phyloP scores from a whole-genome alignment of 2,329 filamentous ascomycete genomes.

The Immersiporthe knoxdaviesiana region DNA sequence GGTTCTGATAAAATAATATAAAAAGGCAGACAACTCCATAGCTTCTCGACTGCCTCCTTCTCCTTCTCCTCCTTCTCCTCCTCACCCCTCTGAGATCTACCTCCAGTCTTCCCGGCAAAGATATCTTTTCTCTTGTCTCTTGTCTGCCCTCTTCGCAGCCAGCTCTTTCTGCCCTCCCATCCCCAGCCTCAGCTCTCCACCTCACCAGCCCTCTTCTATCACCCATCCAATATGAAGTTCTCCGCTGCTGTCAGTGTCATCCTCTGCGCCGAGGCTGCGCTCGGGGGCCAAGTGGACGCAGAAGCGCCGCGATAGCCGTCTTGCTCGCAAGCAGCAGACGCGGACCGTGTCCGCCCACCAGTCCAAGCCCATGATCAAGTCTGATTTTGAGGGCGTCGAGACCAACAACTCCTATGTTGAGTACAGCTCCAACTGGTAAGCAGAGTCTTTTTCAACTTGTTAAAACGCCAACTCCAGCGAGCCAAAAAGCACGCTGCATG shows the following conservation, averaged over 20 bases:
- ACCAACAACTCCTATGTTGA: constrained; percentile 25
- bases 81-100: neutral
- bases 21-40: neutral
- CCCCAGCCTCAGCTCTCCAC: too few species aligned
- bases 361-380: constrained; percentile 20
- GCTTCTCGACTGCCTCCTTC: neutral
- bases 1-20: constrained; percentile 8
- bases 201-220: neutral
- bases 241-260: constrained; percentile 40
- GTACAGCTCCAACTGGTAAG: constrained; percentile 51
- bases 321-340: constrained; percentile 26
- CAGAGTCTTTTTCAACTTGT: too few species aligned
- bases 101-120: neutral
- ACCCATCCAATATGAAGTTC: constrained; percentile 51
- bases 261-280: constrained; percentile 44
- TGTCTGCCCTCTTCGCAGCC: neutral
- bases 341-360: neutral
- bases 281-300: constrained; percentile 51
- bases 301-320: constrained; percentile 40
- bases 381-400: neutral
- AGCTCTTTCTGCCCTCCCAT: too few species aligned
- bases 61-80: neutral
- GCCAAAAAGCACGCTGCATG: too few species aligned
- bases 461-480: too few species aligned
- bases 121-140: neutral